Percentiles rank a stretch among this genome's conserved stretches.
These are phyloP conservation scores for Lentinula guzmanii DNA, from an alignment of 768 basidiomycete genomes.

Conservation along the genomic window DNA sequence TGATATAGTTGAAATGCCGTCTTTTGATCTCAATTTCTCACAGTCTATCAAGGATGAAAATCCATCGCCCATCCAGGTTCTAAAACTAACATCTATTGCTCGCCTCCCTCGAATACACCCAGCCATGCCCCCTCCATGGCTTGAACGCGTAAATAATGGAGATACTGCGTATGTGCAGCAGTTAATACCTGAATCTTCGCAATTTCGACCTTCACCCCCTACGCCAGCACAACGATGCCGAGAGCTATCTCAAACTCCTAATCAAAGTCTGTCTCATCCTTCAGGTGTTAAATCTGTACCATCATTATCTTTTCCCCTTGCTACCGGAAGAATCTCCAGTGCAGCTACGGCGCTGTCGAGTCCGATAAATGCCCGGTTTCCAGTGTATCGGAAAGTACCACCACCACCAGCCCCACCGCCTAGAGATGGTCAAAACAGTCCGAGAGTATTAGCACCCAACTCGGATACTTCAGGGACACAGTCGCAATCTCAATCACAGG, in stretches of 20 bases:
- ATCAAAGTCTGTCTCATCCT: not conserved
- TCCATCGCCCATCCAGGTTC: not conserved
- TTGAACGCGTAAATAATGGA: not conserved
- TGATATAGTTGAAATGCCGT: not conserved
- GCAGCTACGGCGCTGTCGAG: not conserved
- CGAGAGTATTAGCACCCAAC: not conserved
- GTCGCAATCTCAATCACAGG: slow-evolving; percentile 5
- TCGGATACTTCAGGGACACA: slow-evolving; percentile 6
- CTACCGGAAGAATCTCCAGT: not conserved
- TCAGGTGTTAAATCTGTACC: not conserved
- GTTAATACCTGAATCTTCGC: slow-evolving; percentile 1
- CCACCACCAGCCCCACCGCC: not conserved
- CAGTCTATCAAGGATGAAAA: not conserved
- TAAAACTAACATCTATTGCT: not conserved
- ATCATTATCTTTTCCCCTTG: not conserved
- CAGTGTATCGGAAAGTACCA: not conserved
- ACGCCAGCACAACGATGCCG: not conserved
- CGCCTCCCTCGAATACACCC: not conserved
- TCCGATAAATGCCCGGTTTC: not conserved
- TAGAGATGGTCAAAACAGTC: not conserved
- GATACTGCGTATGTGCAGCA: not conserved
- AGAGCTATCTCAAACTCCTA: not conserved
- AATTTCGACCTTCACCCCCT: not conserved
- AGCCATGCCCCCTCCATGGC: not conserved
- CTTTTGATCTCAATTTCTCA: not conserved